These are phyloP conservation scores for Coemansia sp. DNA, from an alignment of 192 early-diverging fungal species.

Conservation along the genomic window DNA sequence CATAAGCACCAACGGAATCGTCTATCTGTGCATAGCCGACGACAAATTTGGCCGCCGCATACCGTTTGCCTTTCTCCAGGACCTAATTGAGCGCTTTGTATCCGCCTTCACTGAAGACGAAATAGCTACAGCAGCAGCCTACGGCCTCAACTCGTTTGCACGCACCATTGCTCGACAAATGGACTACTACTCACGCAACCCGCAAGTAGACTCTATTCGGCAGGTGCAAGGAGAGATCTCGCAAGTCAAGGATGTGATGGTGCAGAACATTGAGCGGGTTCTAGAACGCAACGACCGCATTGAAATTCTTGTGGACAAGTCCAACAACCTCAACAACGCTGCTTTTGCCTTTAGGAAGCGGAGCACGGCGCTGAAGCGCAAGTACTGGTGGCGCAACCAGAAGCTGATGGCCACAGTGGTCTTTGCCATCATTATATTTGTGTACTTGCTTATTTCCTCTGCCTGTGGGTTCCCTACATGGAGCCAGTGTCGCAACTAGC, in stretches of 20 bases:
- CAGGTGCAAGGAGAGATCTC: constrained; percentile 89
- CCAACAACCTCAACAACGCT: constrained; percentile 79
- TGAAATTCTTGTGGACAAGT: constrained; percentile 88
- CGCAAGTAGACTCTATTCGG: constrained; percentile 69
- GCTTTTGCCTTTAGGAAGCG: constrained; percentile 90
- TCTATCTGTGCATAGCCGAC: constrained; percentile 87
- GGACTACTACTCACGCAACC: constrained; percentile 75
- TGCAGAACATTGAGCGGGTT: constrained; percentile 89
- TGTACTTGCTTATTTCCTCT: constrained; percentile 71
- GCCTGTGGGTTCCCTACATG: constrained; percentile 80
- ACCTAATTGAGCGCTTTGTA: constrained; percentile 67
- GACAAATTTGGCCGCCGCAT: constrained; percentile 70
- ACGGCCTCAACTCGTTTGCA: constrained; percentile 81
- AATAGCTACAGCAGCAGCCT: constrained; percentile 59
- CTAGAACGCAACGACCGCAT: constrained; percentile 85
- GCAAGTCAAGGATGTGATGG: constrained; percentile 93
- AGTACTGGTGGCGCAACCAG: constrained; percentile 96
- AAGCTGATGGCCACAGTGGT: constrained; percentile 72
- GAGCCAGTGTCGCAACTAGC: constrained; percentile 49
- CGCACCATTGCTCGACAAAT: constrained; percentile 77
- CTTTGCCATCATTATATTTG: constrained; percentile 60
- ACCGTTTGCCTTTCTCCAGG: constrained; percentile 88
- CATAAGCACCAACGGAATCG: constrained; percentile 72
- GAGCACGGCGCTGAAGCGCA: constrained; percentile 75
- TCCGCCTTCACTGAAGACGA: constrained; percentile 57